Evolutionary conservation across 306 rosid species (phyloP), one percentile per base, ranked within the genome.

Genomic region (Bauhinia variegata): DNA sequence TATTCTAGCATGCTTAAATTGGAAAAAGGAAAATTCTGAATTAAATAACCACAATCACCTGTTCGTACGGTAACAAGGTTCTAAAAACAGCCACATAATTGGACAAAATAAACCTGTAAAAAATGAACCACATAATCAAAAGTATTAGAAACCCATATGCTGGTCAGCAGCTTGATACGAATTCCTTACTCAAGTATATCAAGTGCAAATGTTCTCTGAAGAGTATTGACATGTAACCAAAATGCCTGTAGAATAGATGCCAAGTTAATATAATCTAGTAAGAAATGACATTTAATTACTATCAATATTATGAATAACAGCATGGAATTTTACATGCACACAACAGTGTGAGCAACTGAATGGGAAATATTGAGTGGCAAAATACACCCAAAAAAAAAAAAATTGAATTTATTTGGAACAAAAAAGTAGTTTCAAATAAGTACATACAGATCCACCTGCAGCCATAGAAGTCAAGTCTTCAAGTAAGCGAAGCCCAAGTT

Each of bases 401-500:
- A 76, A 34, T 57, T 38, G 41, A 48, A 36, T 59, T 56, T 57
- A 72, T 61, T 56, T 67, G 57, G 19, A 64, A 68, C 30, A 71
- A 56, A 60, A 34, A 65, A 62, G 63, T 56, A 78, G 84, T 71
- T 76, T 60, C 68, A 76, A 87, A 83, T 79, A 67, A 86, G 80
- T 83, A 87, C 98, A 87, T 92, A 92, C 98, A 81, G 93, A 92
- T 87, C 96, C 98, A 84, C 96, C 96, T 89, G 98, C 98, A 72
- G 98, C 96, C 84, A 92, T 92, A 75, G 98, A 95, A 79, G 96
- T 87, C 79, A 89, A 78, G 86, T 92, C 98, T 92, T 89, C 98
- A 67, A 92, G 98, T 77, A 92, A 72, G 59, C 88, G 89, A 63
- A 89, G 88, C 73, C 98, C 98, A 74, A 89, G 89, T 81, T 82